A percentile compares a stretch with the other conserved stretches of the same genome.
Conservation (phyloP, 768 basidiomycete species). For the Phallus indusiatus region DNA sequence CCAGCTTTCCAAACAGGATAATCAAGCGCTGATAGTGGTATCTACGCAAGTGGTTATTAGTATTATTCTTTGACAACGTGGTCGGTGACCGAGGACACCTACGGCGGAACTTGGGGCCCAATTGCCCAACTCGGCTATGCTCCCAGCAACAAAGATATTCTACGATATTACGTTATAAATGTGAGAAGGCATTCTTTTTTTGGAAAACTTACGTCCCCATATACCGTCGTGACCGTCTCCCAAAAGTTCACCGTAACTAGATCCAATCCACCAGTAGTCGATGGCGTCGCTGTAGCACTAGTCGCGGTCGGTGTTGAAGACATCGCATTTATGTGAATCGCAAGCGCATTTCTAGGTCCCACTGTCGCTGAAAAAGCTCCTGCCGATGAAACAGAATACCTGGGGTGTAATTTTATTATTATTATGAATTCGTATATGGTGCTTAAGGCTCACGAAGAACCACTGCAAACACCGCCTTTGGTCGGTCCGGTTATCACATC, state of each 20-base stretch:
- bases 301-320: not conserved
- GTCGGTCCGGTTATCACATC: constrained; percentile 48
- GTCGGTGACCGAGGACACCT: constrained; percentile 9
- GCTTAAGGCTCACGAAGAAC: constrained; percentile 32
- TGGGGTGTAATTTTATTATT: constrained; percentile 14
- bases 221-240: constrained; percentile 46
- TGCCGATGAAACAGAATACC: constrained; percentile 35
- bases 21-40: constrained; percentile 39
- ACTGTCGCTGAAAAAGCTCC: constrained; percentile 44
- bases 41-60: constrained; percentile 20
- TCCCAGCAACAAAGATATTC: constrained; percentile 55
- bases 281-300: not conserved
- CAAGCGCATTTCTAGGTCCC: constrained; percentile 41
- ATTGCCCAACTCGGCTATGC: constrained; percentile 41
- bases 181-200: too few relatives aligned
- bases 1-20: constrained; percentile 50
- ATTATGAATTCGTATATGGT: not conserved
- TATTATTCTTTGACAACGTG: not conserved
- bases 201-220: constrained; percentile 40
- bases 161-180: constrained; percentile 14
- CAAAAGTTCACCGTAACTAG: constrained; percentile 37
- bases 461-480: constrained; percentile 36
- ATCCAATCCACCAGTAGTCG: constrained; percentile 10
- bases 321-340: constrained; percentile 40
- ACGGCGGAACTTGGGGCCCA: constrained; percentile 44